phyloP scores from a whole-genome alignment of 2,329 filamentous ascomycete genomes.

The Mariannaea sp. region DNA sequence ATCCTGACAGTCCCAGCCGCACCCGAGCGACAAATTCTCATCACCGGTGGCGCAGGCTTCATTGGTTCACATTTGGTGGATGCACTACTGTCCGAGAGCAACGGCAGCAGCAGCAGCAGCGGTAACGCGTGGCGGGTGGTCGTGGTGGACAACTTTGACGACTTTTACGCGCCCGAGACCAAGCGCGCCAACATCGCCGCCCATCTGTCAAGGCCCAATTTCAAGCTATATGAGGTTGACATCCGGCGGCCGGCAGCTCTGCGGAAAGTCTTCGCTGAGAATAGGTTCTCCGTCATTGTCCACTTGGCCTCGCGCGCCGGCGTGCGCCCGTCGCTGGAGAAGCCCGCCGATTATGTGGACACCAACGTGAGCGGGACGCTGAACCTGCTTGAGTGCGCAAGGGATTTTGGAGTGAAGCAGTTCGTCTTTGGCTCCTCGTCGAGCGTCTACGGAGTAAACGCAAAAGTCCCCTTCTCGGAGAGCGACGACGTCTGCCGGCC shows the following conservation, averaged over 20 bases:
- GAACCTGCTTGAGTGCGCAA: constrained; percentile 33
- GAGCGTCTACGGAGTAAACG: constrained; percentile 32
- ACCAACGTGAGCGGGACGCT: constrained; percentile 33
- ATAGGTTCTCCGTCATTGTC: constrained; percentile 25
- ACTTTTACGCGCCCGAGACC: constrained; percentile 27
- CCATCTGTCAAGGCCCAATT: constrained; percentile 25
- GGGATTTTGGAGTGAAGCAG: constrained; percentile 27
- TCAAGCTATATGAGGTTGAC: constrained; percentile 27
- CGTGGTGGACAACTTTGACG: constrained; percentile 35
- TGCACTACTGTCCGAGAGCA: constrained; percentile 25
- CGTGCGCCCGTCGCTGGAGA: constrained; percentile 29
- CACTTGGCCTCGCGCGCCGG: constrained; percentile 32
- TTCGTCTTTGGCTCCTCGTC: constrained; percentile 35
- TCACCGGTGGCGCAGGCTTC: constrained; percentile 36
- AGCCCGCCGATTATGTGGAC: constrained; percentile 28
- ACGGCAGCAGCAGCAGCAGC: too few species aligned
- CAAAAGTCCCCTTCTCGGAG: constrained; percentile 32
- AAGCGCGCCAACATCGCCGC: constrained; percentile 33
- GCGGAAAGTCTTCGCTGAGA: constrained; percentile 24
- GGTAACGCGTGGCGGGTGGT: constrained; percentile 30
- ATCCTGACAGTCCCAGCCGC: too few species aligned
- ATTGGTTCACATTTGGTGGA: constrained; percentile 36
- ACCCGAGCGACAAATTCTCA: constrained; percentile 20
- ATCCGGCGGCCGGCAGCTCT: constrained; percentile 17
- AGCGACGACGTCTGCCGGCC: constrained; percentile 22